phyloP scores from a whole-genome alignment of 257 asterid species.

The Solanum bulbocastanum region DNA sequence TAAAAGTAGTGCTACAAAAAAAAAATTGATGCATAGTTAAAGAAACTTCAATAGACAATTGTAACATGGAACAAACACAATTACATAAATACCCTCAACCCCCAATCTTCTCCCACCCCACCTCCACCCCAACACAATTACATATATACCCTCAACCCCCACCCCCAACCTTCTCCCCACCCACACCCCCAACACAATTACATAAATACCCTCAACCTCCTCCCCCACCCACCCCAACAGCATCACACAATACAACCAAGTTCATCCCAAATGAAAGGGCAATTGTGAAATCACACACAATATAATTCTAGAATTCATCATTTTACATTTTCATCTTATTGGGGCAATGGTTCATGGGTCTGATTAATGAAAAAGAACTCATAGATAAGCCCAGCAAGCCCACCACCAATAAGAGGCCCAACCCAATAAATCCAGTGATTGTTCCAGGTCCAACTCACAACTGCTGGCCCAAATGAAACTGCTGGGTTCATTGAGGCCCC shows the following conservation, averaged over 20 bases:
- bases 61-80: background rate
- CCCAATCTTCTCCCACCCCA: too few relatives aligned
- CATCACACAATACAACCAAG: background rate
- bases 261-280: background rate
- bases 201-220: background rate
- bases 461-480: slow-evolving; percentile 28
- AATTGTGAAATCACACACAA: background rate
- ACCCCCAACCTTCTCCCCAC: too few relatives aligned
- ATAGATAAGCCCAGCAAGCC: slow-evolving; percentile 36
- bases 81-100: background rate
- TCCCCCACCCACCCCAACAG: background rate
- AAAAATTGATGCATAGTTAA: background rate
- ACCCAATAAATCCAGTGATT: slow-evolving; percentile 43
- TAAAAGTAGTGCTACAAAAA: background rate
- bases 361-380: slow-evolving; percentile 25
- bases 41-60: background rate
- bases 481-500: slow-evolving; percentile 42
- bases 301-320: background rate
- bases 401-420: slow-evolving; percentile 45
- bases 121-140: background rate
- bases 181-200: background rate
- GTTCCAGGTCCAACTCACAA: slow-evolving; percentile 35
- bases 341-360: slow-evolving; percentile 29
- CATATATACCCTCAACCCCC: background rate
- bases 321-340: background rate